A percentile compares a stretch with the other conserved stretches of the same genome.
phyloP scores from a whole-genome alignment of 2,329 filamentous ascomycete species.

The Blastomyces gilchristii region DNA sequence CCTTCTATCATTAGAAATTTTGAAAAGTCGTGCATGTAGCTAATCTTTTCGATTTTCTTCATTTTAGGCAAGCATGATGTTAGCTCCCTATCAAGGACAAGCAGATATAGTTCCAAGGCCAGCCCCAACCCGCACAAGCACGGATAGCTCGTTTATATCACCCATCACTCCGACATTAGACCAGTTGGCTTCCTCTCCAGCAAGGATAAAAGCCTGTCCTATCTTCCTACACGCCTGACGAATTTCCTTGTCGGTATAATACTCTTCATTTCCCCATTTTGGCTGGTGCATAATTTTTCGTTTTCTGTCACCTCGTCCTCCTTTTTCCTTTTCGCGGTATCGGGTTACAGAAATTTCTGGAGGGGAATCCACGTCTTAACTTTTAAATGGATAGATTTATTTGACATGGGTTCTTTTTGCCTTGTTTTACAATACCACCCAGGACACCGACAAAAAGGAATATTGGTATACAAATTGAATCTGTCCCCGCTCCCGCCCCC shows the following conservation, averaged over 20 bases:
- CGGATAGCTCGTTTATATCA: slow-evolving; percentile 17
- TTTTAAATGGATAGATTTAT: not conserved
- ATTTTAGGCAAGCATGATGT: slow-evolving; percentile 64
- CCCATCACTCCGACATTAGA: not conserved
- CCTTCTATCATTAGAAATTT: not conserved
- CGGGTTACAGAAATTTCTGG: not conserved
- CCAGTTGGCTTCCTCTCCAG: not conserved
- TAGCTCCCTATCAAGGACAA: slow-evolving; percentile 32
- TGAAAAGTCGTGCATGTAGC: not conserved
- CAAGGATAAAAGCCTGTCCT: not conserved
- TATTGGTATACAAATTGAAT: slow-evolving; percentile 1
- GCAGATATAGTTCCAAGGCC: slow-evolving; percentile 31
- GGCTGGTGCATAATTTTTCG: not conserved
- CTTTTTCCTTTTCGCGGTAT: not conserved
- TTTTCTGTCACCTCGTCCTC: not conserved
- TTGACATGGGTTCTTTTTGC: not conserved
- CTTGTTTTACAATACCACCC: not conserved
- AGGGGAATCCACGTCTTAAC: not conserved
- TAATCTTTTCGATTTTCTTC: slow-evolving; percentile 14
- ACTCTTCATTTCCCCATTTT: not conserved
- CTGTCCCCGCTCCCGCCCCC: not conserved
- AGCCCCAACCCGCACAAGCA: slow-evolving; percentile 27
- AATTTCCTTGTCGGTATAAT: slow-evolving; percentile 13
- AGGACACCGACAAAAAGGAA: not conserved
- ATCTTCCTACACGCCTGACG: slow-evolving; percentile 11